A percentile compares a stretch with the other conserved stretches of the same genome.
Evolutionary conservation across 2,329 filamentous ascomycete species (phyloP).

Genomic region (Proliferodiscus dingleyae): DNA sequence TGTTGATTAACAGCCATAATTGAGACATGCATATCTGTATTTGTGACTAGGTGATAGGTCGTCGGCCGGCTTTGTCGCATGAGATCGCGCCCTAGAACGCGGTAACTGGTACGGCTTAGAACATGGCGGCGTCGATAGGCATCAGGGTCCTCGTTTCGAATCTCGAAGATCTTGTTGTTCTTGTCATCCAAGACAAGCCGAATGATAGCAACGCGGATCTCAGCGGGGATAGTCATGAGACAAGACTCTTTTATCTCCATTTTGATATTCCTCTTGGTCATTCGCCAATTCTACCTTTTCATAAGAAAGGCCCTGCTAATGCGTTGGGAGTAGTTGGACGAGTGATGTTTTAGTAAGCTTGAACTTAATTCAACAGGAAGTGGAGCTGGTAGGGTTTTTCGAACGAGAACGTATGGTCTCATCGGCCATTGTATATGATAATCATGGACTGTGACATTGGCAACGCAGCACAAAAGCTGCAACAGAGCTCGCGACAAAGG

Average conservation of each 20-base stretch:
- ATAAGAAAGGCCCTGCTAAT: no score
- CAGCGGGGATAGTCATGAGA: constrained; percentile 24
- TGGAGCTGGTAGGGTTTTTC: no score
- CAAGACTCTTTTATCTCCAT: constrained; percentile 13
- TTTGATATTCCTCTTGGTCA: no score
- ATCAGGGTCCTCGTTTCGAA: constrained; percentile 33
- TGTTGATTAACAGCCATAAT: constrained; percentile 43
- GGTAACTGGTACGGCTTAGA: constrained; percentile 35
- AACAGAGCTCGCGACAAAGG: no score
- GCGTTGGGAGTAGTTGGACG: no score
- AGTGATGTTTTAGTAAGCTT: no score
- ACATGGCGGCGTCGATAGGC: constrained; percentile 20
- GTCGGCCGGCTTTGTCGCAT: constrained; percentile 43
- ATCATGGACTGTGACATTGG: no score
- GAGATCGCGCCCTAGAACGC: constrained; percentile 37
- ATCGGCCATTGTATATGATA: no score
- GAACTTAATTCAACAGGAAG: no score
- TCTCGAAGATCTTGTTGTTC: constrained; percentile 33
- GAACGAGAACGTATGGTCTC: no score
- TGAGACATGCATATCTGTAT: constrained; percentile 37
- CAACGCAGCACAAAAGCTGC: no score
- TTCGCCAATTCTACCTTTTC: no score
- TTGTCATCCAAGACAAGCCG: constrained; percentile 39
- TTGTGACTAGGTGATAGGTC: constrained; percentile 49
- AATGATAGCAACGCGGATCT: constrained; percentile 28